Evolutionary conservation across 2,329 filamentous ascomycete species (phyloP).

Genomic region (Leptographium lundbergii): DNA sequence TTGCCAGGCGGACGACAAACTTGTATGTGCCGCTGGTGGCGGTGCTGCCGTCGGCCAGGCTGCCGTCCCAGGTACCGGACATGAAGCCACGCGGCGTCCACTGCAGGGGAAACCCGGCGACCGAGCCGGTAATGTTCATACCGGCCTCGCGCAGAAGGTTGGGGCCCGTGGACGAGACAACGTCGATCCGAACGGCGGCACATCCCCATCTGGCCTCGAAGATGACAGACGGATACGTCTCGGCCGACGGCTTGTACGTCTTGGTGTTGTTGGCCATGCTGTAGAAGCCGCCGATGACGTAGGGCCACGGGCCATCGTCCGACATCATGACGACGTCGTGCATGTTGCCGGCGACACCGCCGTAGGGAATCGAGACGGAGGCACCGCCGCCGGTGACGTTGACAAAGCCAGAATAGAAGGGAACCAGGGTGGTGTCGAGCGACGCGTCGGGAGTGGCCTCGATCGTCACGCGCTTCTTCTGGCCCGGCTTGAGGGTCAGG

Average conservation of each 20-base stretch:
- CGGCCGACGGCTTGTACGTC: not conserved
- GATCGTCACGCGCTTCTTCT: constrained; percentile 30
- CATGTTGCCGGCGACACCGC: constrained; percentile 21
- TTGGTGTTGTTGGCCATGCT: not conserved
- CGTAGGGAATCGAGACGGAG: constrained; percentile 25
- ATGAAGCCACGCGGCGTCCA: not conserved
- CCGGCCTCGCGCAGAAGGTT: not conserved
- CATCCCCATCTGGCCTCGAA: not conserved
- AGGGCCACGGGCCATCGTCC: not conserved
- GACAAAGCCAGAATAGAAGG: constrained; percentile 36
- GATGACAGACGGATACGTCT: not conserved
- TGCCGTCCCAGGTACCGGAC: not conserved
- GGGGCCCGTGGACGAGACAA: not conserved
- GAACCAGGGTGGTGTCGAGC: constrained; percentile 26
- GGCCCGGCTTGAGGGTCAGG: not conserved
- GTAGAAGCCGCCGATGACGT: not conserved
- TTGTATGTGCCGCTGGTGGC: not conserved
- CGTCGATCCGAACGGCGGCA: not conserved
- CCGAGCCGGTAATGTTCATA: not conserved
- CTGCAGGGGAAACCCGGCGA: not conserved
- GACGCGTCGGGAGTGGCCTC: constrained; percentile 26
- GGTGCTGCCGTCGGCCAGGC: not conserved
- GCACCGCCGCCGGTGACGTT: constrained; percentile 28
- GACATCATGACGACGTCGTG: constrained; percentile 9
- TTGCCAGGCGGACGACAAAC: not conserved